These are phyloP conservation scores for Lasiosphaeria ovina DNA, from an alignment of 495 filamentous ascomycete species.

Conservation along the genomic window DNA sequence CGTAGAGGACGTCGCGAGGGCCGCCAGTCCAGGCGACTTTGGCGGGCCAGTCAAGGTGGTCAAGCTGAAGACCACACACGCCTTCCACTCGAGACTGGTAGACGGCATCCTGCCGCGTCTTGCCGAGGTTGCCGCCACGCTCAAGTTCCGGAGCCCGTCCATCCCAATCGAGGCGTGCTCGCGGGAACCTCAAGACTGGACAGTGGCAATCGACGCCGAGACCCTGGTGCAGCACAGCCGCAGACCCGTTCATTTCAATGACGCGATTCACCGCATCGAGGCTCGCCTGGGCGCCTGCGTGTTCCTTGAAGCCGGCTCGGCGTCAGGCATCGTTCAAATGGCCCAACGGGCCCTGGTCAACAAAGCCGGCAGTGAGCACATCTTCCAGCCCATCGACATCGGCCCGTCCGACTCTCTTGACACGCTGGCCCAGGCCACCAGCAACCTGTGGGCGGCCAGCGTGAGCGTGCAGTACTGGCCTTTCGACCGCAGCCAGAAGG, in stretches of 20 bases:
- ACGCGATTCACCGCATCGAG: constrained; percentile 32
- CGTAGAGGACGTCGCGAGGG: constrained; percentile 16
- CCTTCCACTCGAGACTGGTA: constrained; percentile 44
- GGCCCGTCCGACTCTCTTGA: no score
- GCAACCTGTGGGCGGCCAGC: not conserved
- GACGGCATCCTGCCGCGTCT: constrained; percentile 36
- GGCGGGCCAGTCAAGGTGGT: not conserved
- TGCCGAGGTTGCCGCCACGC: constrained; percentile 17
- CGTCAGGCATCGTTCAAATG: constrained; percentile 34
- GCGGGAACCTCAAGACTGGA: constrained; percentile 10
- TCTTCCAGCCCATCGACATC: no score
- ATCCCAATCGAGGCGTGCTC: constrained; percentile 38
- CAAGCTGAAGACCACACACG: constrained; percentile 40
- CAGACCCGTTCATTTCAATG: constrained; percentile 33
- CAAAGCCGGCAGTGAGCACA: no score
- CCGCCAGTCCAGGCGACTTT: not conserved
- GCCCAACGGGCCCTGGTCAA: not conserved
- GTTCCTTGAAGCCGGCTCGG: constrained; percentile 40
- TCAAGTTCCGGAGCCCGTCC: constrained; percentile 28
- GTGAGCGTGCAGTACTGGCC: constrained; percentile 10
- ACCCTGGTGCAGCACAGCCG: constrained; percentile 31
- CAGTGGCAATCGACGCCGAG: constrained; percentile 22
- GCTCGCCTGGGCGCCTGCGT: constrained; percentile 24
- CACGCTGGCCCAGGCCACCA: not conserved
- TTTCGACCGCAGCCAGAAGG: constrained; percentile 20